These are phyloP conservation scores for Xenosphaeropsis pyriputrescens DNA, from an alignment of 2,329 filamentous ascomycete species.

Conservation along the genomic window DNA sequence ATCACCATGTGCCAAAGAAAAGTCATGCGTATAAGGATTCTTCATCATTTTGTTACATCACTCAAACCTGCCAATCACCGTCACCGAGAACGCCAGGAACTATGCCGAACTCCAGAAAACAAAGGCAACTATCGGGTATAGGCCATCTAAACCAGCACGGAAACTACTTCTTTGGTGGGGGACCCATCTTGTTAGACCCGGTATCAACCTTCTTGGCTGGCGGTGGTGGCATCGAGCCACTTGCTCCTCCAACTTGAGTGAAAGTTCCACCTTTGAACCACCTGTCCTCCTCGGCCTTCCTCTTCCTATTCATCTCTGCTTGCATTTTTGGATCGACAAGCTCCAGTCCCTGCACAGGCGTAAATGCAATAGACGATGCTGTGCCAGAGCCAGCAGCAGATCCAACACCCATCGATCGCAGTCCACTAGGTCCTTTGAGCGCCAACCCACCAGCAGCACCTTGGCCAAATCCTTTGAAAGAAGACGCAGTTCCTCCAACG, in stretches of 20 bases:
- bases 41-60: no score
- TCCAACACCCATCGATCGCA: conserved; percentile 73
- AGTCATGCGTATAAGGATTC: no score
- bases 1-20: no score
- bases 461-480: conserved; percentile 64
- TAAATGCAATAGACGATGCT: conserved; percentile 80
- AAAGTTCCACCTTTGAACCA: conserved; percentile 99
- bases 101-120: no score
- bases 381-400: conserved; percentile 54
- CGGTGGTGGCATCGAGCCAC: conserved; percentile 35
- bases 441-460: conserved; percentile 51
- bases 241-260: conserved; percentile 55
- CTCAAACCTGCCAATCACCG: no score
- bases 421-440: conserved; percentile 44
- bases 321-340: conserved; percentile 87
- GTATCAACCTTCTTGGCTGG: conserved; percentile 57
- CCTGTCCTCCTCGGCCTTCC: conserved; percentile 85
- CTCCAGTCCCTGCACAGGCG: conserved; percentile 86
- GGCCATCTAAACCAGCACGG: no score
- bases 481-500: conserved; percentile 57
- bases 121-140: no score
- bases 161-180: conserved; percentile 9
- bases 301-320: conserved; percentile 75
- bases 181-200: conserved; percentile 34
- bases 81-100: no score